A percentile compares a stretch with the other conserved stretches of the same genome.
Conservation (phyloP, 192 early-diverging fungal genomes). For the Glomus cerebriforme region DNA sequence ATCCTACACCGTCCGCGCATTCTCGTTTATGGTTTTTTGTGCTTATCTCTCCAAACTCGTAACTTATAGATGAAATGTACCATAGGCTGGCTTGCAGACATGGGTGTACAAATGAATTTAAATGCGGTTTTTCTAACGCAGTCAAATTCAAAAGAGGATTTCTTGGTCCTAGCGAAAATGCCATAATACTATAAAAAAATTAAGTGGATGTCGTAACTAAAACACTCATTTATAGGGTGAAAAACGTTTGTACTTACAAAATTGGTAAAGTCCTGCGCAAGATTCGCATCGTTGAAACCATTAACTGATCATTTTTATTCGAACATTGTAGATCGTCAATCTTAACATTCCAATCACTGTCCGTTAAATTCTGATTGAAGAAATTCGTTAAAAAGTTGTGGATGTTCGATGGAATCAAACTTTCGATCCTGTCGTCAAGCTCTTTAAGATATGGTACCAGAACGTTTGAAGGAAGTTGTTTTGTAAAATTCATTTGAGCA, state of each 20-base stretch:
- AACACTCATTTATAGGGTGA: background rate
- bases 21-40: constrained; percentile 31
- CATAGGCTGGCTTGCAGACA: constrained; percentile 25
- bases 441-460: constrained; percentile 19
- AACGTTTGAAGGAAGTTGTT: constrained; percentile 4
- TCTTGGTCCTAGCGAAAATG: no score
- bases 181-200: constrained; percentile 31
- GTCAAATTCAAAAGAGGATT: constrained; percentile 26
- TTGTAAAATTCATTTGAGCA: background rate
- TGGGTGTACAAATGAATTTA: constrained; percentile 30
- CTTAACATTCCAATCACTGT: constrained; percentile 26
- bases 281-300: constrained; percentile 23
- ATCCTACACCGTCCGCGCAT: constrained; percentile 22
- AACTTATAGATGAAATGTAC: constrained; percentile 28
- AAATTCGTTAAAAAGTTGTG: constrained; percentile 26
- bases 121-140: constrained; percentile 30
- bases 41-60: constrained; percentile 27
- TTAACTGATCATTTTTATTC: constrained; percentile 21
- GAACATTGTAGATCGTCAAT: constrained; percentile 23
- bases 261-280: constrained; percentile 19
- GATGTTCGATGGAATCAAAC: constrained; percentile 26
- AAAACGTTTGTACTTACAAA: constrained; percentile 30
- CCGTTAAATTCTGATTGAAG: constrained; percentile 22
- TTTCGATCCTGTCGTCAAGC: constrained; percentile 24
- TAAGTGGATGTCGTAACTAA: background rate